These are phyloP conservation scores for Aspergillus saccharolyticus DNA, from an alignment of 495 filamentous ascomycete species.

Conservation along the genomic window DNA sequence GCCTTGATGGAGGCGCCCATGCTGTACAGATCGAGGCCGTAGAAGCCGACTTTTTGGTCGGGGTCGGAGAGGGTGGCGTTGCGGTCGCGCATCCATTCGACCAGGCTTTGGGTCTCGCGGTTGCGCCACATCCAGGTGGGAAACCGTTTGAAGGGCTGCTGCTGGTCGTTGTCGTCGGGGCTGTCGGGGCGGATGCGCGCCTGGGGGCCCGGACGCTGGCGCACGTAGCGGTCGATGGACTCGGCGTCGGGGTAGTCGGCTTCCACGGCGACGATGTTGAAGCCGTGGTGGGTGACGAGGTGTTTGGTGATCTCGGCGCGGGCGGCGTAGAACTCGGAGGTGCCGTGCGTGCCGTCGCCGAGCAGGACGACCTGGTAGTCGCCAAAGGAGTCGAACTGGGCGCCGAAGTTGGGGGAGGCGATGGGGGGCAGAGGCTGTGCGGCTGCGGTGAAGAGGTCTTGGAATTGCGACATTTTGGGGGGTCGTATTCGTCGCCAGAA, in stretches of 20 bases:
- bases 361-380: conserved; percentile 47
- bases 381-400: conserved; percentile 41
- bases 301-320: conserved; percentile 53
- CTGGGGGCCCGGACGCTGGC: conserved; percentile 37
- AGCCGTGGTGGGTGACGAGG: conserved; percentile 49
- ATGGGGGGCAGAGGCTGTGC: conserved; percentile 40
- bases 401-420: conserved; percentile 29
- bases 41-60: conserved; percentile 44
- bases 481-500: neutral
- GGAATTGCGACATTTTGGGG: conserved; percentile 27
- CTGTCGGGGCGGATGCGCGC: conserved; percentile 18
- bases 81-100: conserved; percentile 51
- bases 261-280: conserved; percentile 52
- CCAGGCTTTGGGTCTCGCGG: conserved; percentile 48
- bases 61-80: conserved; percentile 30
- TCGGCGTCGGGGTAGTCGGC: conserved; percentile 59
- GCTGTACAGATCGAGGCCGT: conserved; percentile 53
- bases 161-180: conserved; percentile 5
- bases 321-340: conserved; percentile 54
- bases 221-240: conserved; percentile 52
- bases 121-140: conserved; percentile 64
- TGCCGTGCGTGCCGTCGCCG: conserved; percentile 55
- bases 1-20: conserved; percentile 49
- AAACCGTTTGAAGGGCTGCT: conserved; percentile 49
- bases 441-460: conserved; percentile 32